Evolutionary conservation across 2,329 filamentous ascomycete genomes (phyloP).

Genomic region (Epichloe sylvatica): DNA sequence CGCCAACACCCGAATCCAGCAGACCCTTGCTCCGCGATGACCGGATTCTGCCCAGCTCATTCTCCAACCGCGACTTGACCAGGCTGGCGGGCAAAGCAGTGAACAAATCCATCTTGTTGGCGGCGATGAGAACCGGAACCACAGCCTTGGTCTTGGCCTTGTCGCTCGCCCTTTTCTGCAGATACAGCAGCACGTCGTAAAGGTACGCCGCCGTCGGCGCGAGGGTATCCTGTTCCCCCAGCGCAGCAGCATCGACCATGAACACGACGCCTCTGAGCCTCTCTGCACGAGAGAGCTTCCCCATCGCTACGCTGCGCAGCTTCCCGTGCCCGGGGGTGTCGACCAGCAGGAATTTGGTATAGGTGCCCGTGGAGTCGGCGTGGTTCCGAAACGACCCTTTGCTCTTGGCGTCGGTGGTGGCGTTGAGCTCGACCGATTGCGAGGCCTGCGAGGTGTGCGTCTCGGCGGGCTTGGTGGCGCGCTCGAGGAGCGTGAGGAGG

Average conservation of each 20-base stretch:
- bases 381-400: slow-evolving; percentile 38
- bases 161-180: slow-evolving; percentile 58
- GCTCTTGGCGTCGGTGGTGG: slow-evolving; percentile 31
- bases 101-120: slow-evolving; percentile 93
- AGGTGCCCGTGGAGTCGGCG: slow-evolving; percentile 38
- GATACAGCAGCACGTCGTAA: slow-evolving; percentile 69
- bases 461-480: slow-evolving; percentile 28
- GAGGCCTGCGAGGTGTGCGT: slow-evolving; percentile 44
- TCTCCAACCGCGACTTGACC: slow-evolving; percentile 62
- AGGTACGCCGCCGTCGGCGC: slow-evolving; percentile 69
- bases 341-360: slow-evolving; percentile 60
- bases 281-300: slow-evolving; percentile 28
- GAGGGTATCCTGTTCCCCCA: slow-evolving; percentile 46
- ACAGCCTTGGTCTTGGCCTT: slow-evolving; percentile 21
- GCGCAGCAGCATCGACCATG: slow-evolving; percentile 68
- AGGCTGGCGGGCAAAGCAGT: slow-evolving; percentile 71
- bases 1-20: slow-evolving; percentile 64
- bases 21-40: slow-evolving; percentile 66
- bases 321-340: slow-evolving; percentile 93
- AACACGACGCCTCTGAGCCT: slow-evolving; percentile 66
- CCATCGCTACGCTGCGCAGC: slow-evolving; percentile 57
- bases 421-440: slow-evolving; percentile 40
- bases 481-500: slow-evolving; percentile 61
- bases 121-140: slow-evolving; percentile 68
- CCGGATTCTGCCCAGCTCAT: slow-evolving; percentile 67